These are phyloP conservation scores for Plantago ovata DNA, from an alignment of 257 asterid species.

Conservation along the genomic window DNA sequence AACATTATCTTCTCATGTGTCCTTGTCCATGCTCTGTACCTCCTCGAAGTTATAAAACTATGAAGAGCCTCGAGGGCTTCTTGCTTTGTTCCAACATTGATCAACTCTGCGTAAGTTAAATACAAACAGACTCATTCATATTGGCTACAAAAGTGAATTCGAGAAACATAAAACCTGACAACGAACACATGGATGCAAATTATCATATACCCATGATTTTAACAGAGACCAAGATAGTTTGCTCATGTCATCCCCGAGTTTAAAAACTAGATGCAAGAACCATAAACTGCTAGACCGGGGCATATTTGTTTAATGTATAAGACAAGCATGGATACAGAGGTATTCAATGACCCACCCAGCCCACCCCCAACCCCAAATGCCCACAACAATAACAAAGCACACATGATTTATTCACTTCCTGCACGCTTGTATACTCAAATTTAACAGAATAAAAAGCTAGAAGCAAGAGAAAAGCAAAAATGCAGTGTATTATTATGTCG, in stretches of 20 bases:
- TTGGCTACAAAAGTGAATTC: background rate
- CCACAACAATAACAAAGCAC: too few relatives aligned
- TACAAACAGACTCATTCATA: background rate
- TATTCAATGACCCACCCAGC: too few relatives aligned
- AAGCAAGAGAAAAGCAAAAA: background rate
- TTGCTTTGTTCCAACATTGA: slow-evolving; percentile 90
- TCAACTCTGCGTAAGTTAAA: slow-evolving; percentile 64
- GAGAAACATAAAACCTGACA: background rate
- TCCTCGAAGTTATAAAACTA: slow-evolving; percentile 78
- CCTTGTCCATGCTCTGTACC: slow-evolving; percentile 93
- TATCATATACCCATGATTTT: too few relatives aligned
- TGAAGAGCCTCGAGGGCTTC: slow-evolving; percentile 93
- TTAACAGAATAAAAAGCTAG: background rate
- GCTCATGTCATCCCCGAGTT: too few relatives aligned
- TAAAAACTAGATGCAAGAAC: background rate
- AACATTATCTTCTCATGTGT: slow-evolving; percentile 85
- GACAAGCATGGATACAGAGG: too few relatives aligned
- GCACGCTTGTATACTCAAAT: background rate
- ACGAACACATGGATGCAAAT: background rate
- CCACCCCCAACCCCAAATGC: too few relatives aligned
- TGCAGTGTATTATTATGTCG: background rate
- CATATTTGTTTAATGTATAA: too few relatives aligned
- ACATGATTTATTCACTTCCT: background rate
- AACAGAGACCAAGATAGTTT: too few relatives aligned
- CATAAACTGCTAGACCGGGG: too few relatives aligned